Conservation (phyloP, 768 basidiomycete species). For the Nidula microcarpa region DNA sequence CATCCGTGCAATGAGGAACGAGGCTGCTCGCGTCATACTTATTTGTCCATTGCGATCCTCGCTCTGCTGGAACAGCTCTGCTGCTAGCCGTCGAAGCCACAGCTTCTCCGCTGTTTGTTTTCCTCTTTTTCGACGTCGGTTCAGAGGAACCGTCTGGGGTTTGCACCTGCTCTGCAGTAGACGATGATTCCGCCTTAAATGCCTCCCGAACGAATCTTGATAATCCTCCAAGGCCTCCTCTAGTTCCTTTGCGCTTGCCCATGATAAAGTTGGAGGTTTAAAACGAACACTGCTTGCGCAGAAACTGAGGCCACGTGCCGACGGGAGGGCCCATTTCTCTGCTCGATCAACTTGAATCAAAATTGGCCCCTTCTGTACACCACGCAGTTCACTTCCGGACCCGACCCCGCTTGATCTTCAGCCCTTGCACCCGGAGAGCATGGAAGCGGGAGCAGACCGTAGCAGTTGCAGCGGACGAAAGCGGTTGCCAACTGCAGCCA, state of each 20-base stretch:
- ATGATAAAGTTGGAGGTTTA: too few relatives aligned
- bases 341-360: too few relatives aligned
- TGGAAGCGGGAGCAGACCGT: too few relatives aligned
- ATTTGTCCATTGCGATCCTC: slow-evolving; percentile 23
- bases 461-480: too few relatives aligned
- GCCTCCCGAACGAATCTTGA: slow-evolving; percentile 38
- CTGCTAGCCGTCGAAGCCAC: not conserved
- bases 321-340: too few relatives aligned
- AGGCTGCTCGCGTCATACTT: slow-evolving; percentile 70
- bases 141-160: not conserved
- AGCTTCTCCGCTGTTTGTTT: not conserved
- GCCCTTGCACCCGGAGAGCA: too few relatives aligned
- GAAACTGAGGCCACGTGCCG: too few relatives aligned
- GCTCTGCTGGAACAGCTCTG: not conserved
- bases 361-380: too few relatives aligned
- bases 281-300: too few relatives aligned
- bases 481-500: too few relatives aligned
- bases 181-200: slow-evolving; percentile 18
- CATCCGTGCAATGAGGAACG: slow-evolving; percentile 65
- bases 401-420: too few relatives aligned
- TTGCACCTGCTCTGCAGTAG: not conserved
- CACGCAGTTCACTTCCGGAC: too few relatives aligned
- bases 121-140: not conserved
- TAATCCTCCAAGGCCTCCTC: slow-evolving; percentile 39
- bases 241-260: slow-evolving; percentile 8